Conservation (phyloP, 495 filamentous ascomycete species). For the Trichodelitschia bisporula region DNA sequence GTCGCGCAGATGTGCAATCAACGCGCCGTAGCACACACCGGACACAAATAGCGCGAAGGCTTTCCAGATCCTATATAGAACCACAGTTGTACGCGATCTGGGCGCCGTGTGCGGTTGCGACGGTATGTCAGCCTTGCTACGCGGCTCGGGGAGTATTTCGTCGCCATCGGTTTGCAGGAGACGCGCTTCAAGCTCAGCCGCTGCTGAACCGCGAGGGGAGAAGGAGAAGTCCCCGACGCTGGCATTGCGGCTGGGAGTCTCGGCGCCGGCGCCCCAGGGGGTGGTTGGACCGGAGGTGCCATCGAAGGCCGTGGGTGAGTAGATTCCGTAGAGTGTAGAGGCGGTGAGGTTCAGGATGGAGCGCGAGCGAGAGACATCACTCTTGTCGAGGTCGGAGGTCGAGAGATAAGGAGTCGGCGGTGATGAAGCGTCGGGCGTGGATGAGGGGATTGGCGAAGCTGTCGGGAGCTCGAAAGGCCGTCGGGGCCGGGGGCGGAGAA, state of each 20-base stretch:
- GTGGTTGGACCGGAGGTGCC: constrained; percentile 20
- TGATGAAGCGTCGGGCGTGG: no score
- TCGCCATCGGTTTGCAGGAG: background rate
- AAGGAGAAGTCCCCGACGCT: constrained; percentile 2
- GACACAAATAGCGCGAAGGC: constrained; percentile 50
- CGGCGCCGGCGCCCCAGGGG: constrained; percentile 49
- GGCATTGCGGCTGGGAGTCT: constrained; percentile 25
- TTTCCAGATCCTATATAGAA: constrained; percentile 26
- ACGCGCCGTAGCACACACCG: constrained; percentile 60
- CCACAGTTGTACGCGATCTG: no score
- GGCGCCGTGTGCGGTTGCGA: no score
- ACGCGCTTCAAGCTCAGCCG: background rate
- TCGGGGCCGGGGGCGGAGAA: no score
- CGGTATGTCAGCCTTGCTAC: no score
- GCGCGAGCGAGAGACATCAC: constrained; percentile 32
- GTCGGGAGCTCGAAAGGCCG: no score
- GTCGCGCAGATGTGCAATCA: constrained; percentile 65
- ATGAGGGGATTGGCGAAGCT: no score
- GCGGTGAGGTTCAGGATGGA: constrained; percentile 74
- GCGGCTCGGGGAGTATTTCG: no score
- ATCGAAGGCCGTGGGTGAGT: constrained; percentile 37
- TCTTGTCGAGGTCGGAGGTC: no score
- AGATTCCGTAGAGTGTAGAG: constrained; percentile 79
- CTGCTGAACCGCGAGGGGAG: background rate
- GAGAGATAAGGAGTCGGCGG: no score